Evolutionary conservation across 768 basidiomycete genomes (phyloP).

Genomic region (Lactifluus echinatus): DNA sequence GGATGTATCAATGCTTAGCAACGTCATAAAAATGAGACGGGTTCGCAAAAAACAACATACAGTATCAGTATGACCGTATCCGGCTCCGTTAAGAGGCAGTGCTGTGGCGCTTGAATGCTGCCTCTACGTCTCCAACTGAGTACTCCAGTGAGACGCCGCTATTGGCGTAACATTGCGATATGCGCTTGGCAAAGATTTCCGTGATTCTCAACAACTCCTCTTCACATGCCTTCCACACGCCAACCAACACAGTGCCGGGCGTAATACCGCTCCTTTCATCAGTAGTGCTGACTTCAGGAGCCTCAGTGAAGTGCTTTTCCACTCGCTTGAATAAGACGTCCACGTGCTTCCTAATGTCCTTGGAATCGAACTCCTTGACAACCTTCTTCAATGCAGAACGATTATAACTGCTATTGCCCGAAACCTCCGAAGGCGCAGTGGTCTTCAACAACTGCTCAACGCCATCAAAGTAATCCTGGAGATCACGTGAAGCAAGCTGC

Average conservation of each 20-base stretch:
- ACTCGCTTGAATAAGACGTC: constrained; percentile 85
- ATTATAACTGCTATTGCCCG: constrained; percentile 66
- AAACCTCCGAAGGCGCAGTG: constrained; percentile 67
- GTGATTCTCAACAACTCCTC: constrained; percentile 71
- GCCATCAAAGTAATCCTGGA: constrained; percentile 90
- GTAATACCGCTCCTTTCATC: constrained; percentile 45
- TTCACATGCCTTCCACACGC: constrained; percentile 89
- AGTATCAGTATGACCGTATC: neutral
- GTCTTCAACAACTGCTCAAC: constrained; percentile 81
- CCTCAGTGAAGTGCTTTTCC: constrained; percentile 92
- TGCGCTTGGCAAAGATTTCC: constrained; percentile 55
- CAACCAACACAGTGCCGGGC: constrained; percentile 60
- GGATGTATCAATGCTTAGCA: neutral
- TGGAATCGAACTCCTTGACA: constrained; percentile 74
- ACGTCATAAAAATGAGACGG: neutral
- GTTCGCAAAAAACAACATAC: neutral
- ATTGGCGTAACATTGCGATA: constrained; percentile 74
- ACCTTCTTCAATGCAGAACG: constrained; percentile 75
- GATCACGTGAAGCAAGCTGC: neutral
- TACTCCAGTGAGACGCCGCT: constrained; percentile 69
- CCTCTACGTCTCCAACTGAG: constrained; percentile 62
- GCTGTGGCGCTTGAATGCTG: constrained; percentile 63
- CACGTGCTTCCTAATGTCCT: constrained; percentile 84
- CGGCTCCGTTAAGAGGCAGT: constrained; percentile 22
- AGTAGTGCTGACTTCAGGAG: constrained; percentile 55